phyloP scores from a whole-genome alignment of 176 grass and related monocot genomes.

The Aegilops sharonensis region DNA sequence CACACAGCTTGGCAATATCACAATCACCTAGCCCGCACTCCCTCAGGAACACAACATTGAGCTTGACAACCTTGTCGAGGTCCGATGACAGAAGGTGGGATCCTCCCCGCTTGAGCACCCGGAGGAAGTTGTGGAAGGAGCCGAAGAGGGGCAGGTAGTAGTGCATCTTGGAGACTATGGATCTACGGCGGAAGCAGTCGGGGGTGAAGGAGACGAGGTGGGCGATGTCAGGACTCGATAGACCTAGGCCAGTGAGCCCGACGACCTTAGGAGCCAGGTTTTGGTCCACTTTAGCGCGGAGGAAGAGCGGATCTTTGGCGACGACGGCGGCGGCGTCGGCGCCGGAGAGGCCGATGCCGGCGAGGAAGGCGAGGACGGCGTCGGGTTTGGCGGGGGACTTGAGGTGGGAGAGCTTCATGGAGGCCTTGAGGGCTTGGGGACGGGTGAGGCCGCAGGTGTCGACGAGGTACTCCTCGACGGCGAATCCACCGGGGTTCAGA shows the following conservation, averaged over 20 bases:
- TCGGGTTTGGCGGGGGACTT: not conserved
- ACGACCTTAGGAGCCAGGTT: not conserved
- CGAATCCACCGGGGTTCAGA: too few relatives aligned
- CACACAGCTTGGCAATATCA: too few relatives aligned
- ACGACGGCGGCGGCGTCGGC: not conserved
- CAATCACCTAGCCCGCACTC: too few relatives aligned
- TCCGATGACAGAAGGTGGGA: fast-evolving
- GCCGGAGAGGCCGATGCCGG: not conserved
- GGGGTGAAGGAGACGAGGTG: not conserved
- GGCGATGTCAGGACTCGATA: not conserved
- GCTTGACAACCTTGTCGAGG: too few relatives aligned
- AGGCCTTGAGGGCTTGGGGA: not conserved
- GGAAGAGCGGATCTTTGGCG: not conserved
- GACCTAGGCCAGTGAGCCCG: not conserved
- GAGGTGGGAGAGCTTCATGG: not conserved
- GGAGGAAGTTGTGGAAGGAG: not conserved
- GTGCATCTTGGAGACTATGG: not conserved
- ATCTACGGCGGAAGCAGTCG: not conserved
- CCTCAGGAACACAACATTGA: too few relatives aligned
- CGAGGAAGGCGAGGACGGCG: not conserved
- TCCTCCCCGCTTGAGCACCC: too few relatives aligned
- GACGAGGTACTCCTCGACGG: too few relatives aligned
- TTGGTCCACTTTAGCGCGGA: not conserved
- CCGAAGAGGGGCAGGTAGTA: not conserved
- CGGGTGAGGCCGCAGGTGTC: not conserved